Conservation (phyloP, 2,329 filamentous ascomycete species). For the Cladosporium sp. region DNA sequence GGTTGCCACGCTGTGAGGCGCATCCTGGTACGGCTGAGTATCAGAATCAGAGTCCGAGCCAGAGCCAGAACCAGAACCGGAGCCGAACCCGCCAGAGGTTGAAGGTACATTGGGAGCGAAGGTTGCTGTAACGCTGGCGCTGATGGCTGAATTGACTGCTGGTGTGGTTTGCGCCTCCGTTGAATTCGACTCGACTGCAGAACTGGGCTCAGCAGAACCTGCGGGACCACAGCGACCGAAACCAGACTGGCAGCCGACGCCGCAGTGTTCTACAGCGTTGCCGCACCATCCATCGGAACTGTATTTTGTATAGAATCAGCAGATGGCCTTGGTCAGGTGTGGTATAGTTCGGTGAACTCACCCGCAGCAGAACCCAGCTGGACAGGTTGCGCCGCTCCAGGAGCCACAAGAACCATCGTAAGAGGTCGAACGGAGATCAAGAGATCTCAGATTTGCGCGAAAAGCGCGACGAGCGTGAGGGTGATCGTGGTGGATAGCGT, state of each 20-base stretch:
- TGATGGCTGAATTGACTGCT: background rate
- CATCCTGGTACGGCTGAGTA: no score
- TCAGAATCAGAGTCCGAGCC: no score
- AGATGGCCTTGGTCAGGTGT: background rate
- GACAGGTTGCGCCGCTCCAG: conserved; percentile 16
- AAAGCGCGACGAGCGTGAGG: conserved; percentile 1
- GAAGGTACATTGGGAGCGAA: no score
- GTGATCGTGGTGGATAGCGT: background rate
- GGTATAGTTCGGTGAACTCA: background rate
- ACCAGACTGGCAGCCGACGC: conserved; percentile 22
- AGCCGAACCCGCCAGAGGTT: no score
- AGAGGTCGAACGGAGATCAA: conserved; percentile 11
- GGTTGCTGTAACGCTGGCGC: no score
- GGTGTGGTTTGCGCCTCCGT: background rate
- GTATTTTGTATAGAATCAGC: background rate
- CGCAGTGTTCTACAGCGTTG: conserved; percentile 18
- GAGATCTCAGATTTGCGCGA: conserved; percentile 10
- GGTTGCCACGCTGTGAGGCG: no score
- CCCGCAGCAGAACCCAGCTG: conserved; percentile 19
- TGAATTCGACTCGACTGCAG: background rate
- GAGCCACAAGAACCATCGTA: conserved; percentile 20
- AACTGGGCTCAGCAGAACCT: background rate
- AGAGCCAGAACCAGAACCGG: no score
- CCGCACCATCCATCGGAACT: conserved; percentile 22
- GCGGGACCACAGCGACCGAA: conserved; percentile 20